phyloP scores from a whole-genome alignment of 768 basidiomycete genomes.

The Pleurotus tuber-regium region DNA sequence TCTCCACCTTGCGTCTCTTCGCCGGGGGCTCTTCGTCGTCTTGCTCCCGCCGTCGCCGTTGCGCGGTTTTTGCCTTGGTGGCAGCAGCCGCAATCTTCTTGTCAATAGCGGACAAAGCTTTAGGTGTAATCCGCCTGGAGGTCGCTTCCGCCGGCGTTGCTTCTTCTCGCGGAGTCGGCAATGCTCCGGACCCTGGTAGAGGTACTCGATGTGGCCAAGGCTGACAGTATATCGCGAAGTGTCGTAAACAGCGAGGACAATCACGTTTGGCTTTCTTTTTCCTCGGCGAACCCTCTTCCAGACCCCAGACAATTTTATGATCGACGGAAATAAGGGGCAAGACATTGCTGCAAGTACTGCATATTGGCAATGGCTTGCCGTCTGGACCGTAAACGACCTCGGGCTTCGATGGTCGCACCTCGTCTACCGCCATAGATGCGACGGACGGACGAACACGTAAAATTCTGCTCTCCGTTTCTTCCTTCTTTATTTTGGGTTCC shows the following conservation, averaged over 20 bases:
- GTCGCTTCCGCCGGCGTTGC: slow-evolving; percentile 44
- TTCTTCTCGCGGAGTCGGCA: slow-evolving; percentile 51
- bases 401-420: slow-evolving; percentile 33
- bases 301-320: slow-evolving; percentile 73
- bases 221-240: slow-evolving; percentile 71
- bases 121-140: slow-evolving; percentile 49
- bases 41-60: slow-evolving; percentile 27
- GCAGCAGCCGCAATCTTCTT: slow-evolving; percentile 49
- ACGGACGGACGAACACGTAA: slow-evolving; percentile 47
- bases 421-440: slow-evolving; percentile 31
- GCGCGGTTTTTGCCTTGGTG: slow-evolving; percentile 26
- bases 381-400: slow-evolving; percentile 52
- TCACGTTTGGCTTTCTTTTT: slow-evolving; percentile 65
- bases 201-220: slow-evolving; percentile 69
- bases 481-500: slow-evolving; percentile 26
- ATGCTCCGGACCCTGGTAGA: slow-evolving; percentile 41
- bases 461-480: slow-evolving; percentile 50
- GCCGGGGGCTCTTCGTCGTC: slow-evolving; percentile 35
- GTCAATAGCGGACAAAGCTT: slow-evolving; percentile 48
- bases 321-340: slow-evolving; percentile 77
- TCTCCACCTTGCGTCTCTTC: slow-evolving; percentile 52
- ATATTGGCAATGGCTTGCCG: slow-evolving; percentile 68
- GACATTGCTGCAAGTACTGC: slow-evolving; percentile 67
- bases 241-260: slow-evolving; percentile 80
- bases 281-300: slow-evolving; percentile 47